A percentile compares a stretch with the other conserved stretches of the same genome.
Conservation (phyloP, 257 asterid genomes). For the Cinchona pubescens region DNA sequence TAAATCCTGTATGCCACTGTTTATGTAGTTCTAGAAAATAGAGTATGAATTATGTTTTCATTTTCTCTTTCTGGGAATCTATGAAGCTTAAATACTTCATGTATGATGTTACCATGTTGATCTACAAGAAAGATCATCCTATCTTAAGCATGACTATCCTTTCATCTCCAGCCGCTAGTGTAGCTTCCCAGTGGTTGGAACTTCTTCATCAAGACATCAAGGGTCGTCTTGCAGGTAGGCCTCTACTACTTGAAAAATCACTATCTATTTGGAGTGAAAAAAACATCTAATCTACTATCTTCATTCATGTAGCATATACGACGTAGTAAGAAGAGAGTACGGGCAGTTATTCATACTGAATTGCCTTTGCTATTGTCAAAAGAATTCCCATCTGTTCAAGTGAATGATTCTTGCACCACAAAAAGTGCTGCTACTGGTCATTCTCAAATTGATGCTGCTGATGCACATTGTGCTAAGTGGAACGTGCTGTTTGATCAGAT, state of each 20-base stretch:
- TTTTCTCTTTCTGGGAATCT: neutral
- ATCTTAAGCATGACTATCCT: neutral
- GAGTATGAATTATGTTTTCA: neutral
- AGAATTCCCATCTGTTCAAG: constrained; percentile 58
- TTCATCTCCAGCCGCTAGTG: constrained; percentile 69
- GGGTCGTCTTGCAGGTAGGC: constrained; percentile 83
- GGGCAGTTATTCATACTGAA: constrained; percentile 61
- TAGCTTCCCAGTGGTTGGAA: constrained; percentile 97
- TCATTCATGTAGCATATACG: constrained; percentile 59
- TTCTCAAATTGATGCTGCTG: constrained; percentile 34
- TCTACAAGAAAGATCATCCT: neutral
- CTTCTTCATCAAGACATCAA: constrained; percentile 79
- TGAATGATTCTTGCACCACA: constrained; percentile 25
- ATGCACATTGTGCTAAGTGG: constrained; percentile 73
- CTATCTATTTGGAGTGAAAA: constrained; percentile 2
- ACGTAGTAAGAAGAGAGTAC: constrained; percentile 80
- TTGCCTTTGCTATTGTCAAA: constrained; percentile 60
- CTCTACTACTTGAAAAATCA: constrained; percentile 15
- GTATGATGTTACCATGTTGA: neutral
- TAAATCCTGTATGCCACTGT: neutral
- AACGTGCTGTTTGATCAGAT: constrained; percentile 58
- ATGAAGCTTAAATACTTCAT: neutral
- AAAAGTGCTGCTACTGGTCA: constrained; percentile 22
- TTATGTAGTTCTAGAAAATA: neutral
- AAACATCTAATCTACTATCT: constrained; percentile 14